A percentile compares a stretch with the other conserved stretches of the same genome.
phyloP scores from a whole-genome alignment of 768 basidiomycete genomes.

The Gloeopeniophorella convolvens region DNA sequence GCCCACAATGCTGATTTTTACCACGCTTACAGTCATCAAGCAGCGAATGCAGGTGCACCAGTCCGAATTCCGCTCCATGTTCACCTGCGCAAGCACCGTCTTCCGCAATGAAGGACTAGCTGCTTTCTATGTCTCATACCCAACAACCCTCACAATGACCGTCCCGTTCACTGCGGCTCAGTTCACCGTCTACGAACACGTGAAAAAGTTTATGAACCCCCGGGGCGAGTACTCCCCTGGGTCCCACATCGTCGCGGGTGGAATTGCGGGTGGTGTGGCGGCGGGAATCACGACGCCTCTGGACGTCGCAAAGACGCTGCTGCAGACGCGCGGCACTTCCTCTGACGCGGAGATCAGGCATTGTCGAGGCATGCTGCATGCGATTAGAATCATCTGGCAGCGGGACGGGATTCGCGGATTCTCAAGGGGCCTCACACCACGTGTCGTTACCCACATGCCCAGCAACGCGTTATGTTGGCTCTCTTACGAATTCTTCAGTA shows the following conservation, averaged over 20 bases:
- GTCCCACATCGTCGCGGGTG: slow-evolving; percentile 89
- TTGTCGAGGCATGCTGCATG: slow-evolving; percentile 79
- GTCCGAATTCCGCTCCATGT: slow-evolving; percentile 83
- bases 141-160: slow-evolving; percentile 93
- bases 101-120: slow-evolving; percentile 77
- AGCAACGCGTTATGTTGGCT: slow-evolving; percentile 97
- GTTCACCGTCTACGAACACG: slow-evolving; percentile 91
- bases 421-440: slow-evolving; percentile 78
- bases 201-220: slow-evolving; percentile 85
- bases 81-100: slow-evolving; percentile 79
- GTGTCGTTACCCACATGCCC: slow-evolving; percentile 92
- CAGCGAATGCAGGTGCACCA: slow-evolving; percentile 98
- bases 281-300: slow-evolving; percentile 94
- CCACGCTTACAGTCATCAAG: slow-evolving; percentile 75
- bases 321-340: slow-evolving; percentile 94
- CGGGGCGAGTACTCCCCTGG: slow-evolving; percentile 82
- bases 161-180: slow-evolving; percentile 99
- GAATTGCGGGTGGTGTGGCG: slow-evolving; percentile 87
- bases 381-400: slow-evolving; percentile 80
- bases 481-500: slow-evolving; percentile 98
- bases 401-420: slow-evolving; percentile 86
- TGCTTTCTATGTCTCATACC: slow-evolving; percentile 98
- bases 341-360: slow-evolving; percentile 77
- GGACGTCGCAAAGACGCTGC: slow-evolving; percentile 94
- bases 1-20: slow-evolving; percentile 13